phyloP scores from a whole-genome alignment of 495 filamentous ascomycete species.

The Aspergillus bridgeri region DNA sequence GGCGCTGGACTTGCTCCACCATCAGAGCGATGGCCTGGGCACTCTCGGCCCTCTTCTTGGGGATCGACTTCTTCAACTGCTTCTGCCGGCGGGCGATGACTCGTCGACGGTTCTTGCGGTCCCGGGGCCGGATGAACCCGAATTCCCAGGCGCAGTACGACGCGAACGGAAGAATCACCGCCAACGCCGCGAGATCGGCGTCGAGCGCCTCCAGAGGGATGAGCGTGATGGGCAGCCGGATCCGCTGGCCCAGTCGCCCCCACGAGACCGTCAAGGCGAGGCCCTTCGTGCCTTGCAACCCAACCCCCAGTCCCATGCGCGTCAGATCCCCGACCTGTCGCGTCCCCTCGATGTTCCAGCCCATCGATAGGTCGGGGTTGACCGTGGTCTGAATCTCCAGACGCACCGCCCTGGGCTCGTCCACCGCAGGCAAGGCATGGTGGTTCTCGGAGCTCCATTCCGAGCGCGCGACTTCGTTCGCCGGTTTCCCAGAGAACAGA shows the following conservation, averaged over 20 bases:
- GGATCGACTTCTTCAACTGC: slow-evolving; percentile 39
- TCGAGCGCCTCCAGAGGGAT: slow-evolving; percentile 37
- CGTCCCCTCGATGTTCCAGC: slow-evolving; percentile 38
- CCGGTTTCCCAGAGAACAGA: slow-evolving; percentile 38
- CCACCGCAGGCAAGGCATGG: slow-evolving; percentile 28
- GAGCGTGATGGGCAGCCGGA: slow-evolving; percentile 39
- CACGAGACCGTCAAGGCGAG: slow-evolving; percentile 40
- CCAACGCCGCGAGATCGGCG: slow-evolving; percentile 34
- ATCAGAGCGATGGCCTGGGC: slow-evolving; percentile 52
- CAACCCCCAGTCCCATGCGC: slow-evolving; percentile 39
- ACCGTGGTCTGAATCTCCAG: slow-evolving; percentile 28
- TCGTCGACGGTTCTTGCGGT: slow-evolving; percentile 34
- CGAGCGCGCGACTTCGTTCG: slow-evolving; percentile 29
- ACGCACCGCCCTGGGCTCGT: slow-evolving; percentile 34
- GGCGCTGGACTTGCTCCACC: slow-evolving; percentile 44
- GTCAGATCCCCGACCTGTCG: slow-evolving; percentile 38
- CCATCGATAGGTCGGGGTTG: slow-evolving; percentile 21
- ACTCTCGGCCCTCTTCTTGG: slow-evolving; percentile 44
- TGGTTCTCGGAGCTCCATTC: slow-evolving; percentile 46
- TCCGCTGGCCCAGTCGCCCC: slow-evolving; percentile 40
- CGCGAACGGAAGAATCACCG: slow-evolving; percentile 45
- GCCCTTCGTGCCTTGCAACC: slow-evolving; percentile 29
- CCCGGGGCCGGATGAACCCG: slow-evolving; percentile 40
- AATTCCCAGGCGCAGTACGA: slow-evolving; percentile 50
- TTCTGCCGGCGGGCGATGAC: slow-evolving; percentile 36